A percentile compares a stretch with the other conserved stretches of the same genome.
Evolutionary conservation across 306 rosid species (phyloP).

Genomic region (Vigna angularis): DNA sequence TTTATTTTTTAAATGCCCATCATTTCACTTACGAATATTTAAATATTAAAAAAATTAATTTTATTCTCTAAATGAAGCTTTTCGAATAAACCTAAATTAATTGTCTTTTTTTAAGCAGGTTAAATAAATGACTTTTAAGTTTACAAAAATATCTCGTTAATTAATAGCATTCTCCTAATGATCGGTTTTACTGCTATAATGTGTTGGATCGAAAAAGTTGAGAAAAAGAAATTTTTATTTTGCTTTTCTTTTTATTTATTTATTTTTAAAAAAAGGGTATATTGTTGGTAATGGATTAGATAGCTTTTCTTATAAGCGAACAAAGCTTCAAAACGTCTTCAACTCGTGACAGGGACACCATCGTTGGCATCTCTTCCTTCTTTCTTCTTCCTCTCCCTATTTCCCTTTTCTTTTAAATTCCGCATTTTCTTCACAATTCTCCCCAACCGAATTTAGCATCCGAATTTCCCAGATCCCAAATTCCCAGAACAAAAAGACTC

Average conservation of each 20-base stretch:
- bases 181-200: neutral
- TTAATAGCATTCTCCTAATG: neutral
- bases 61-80: no score
- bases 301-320: conserved; percentile 59
- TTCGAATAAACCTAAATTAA: no score
- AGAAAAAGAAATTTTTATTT: conserved; percentile 4
- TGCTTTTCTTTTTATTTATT: neutral
- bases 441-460: neutral
- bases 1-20: neutral
- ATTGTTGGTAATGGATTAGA: conserved; percentile 32
- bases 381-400: neutral
- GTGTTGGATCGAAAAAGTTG: neutral
- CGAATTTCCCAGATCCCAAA: conserved; percentile 23
- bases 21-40: neutral
- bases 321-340: conserved; percentile 40
- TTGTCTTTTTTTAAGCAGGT: no score
- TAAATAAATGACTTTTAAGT: no score
- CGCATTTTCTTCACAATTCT: conserved; percentile 20
- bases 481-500: conserved; percentile 17
- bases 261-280: neutral
- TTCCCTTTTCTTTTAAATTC: conserved; percentile 11
- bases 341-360: conserved; percentile 39
- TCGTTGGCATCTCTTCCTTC: neutral
- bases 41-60: neutral
- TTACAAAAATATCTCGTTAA: neutral